These are phyloP conservation scores for Candida piceae DNA, from an alignment of 805 yeast genomes.

Conservation along the genomic window DNA sequence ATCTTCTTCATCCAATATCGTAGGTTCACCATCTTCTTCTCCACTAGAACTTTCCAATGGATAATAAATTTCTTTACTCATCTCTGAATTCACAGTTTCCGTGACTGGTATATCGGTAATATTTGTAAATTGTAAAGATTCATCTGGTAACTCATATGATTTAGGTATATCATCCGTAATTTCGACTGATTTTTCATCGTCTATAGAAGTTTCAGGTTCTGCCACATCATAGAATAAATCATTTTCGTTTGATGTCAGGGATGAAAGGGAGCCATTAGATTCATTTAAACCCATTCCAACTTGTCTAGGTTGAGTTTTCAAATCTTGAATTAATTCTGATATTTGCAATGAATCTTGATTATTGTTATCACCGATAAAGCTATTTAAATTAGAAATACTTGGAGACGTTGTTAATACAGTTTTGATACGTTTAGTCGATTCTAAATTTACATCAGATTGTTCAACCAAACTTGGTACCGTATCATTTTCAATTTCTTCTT, in stretches of 20 bases:
- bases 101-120: too few species aligned
- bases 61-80: not conserved
- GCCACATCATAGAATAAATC: slow-evolving; percentile 9
- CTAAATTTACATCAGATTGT: too few species aligned
- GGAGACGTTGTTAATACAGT: not conserved
- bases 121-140: too few species aligned
- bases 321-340: too few species aligned
- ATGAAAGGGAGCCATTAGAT: not conserved
- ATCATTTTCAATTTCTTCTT: not conserved
- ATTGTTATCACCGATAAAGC: too few species aligned
- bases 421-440: too few species aligned
- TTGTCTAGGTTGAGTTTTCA: too few species aligned
- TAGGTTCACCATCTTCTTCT: not conserved
- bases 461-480: not conserved
- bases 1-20: not conserved
- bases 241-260: not conserved
- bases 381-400: not conserved
- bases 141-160: too few species aligned
- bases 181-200: not conserved
- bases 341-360: too few species aligned
- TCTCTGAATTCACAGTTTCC: not conserved
- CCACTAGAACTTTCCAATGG: slow-evolving; percentile 5
- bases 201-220: not conserved
- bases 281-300: too few species aligned
- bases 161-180: too few species aligned